Evolutionary conservation across 331 rosid species (phyloP).

Genomic region (Rhamnella rubrinervis): DNA sequence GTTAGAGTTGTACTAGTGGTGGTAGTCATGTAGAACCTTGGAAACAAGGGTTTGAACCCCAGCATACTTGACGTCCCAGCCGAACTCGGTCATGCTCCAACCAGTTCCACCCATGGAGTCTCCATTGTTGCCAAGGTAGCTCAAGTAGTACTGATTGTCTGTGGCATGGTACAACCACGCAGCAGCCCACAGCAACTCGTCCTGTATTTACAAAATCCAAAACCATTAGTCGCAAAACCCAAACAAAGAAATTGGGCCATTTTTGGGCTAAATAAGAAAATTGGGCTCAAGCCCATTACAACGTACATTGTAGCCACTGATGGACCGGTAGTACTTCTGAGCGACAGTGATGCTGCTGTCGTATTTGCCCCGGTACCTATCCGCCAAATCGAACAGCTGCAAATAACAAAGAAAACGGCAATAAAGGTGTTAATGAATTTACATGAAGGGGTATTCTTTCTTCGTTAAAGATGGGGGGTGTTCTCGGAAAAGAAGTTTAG

Average conservation of each 20-base stretch:
- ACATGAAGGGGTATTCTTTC: background rate
- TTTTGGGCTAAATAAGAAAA: background rate
- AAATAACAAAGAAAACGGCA: background rate
- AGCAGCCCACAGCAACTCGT: conserved; percentile 91
- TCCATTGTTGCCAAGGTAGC: conserved; percentile 83
- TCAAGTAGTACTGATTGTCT: conserved; percentile 70
- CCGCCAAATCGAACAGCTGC: conserved; percentile 76
- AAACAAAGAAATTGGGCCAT: background rate
- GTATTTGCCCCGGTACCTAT: conserved; percentile 91
- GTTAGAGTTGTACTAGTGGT: background rate
- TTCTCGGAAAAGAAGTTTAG: background rate
- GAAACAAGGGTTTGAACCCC: conserved; percentile 92
- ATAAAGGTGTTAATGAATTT: background rate
- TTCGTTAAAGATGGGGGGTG: background rate
- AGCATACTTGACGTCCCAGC: conserved; percentile 97
- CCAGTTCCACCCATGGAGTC: conserved; percentile 98
- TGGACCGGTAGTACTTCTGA: conserved; percentile 78
- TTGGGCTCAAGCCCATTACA: background rate
- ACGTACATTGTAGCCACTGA: conserved; percentile 58
- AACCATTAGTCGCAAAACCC: background rate
- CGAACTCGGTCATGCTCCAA: conserved; percentile 88
- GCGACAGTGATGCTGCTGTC: conserved; percentile 86
- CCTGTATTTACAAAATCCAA: conserved; percentile 37
- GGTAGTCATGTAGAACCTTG: conserved; percentile 44
- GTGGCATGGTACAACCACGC: conserved; percentile 96